Evolutionary conservation across 345 rosid genomes (phyloP).

Genomic region (Lagerstroemia speciosa): DNA sequence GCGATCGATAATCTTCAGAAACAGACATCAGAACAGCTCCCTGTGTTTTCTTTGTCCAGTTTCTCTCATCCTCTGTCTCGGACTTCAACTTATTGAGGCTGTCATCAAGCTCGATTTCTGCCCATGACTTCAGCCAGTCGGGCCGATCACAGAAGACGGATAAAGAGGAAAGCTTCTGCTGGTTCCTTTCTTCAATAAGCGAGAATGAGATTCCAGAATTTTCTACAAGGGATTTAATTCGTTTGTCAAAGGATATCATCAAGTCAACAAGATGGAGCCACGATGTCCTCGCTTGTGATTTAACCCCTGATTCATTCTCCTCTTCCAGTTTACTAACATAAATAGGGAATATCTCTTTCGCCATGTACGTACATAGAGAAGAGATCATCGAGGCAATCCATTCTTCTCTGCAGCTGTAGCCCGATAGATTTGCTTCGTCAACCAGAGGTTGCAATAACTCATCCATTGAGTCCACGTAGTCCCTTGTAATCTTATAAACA

Average conservation of each 20-base stretch:
- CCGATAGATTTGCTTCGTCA: constrained; percentile 76
- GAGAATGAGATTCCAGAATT: constrained; percentile 71
- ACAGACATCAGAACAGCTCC: constrained; percentile 42
- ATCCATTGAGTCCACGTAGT: constrained; percentile 83
- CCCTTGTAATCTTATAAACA: constrained; percentile 72
- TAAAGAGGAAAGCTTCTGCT: constrained; percentile 62
- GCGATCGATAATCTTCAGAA: constrained; percentile 58
- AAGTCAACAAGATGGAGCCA: constrained; percentile 89
- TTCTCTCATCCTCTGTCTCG: constrained; percentile 50
- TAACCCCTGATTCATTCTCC: constrained; percentile 28
- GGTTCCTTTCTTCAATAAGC: constrained; percentile 57
- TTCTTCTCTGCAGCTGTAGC: constrained; percentile 95
- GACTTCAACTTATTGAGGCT: constrained; percentile 48
- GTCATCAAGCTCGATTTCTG: constrained; percentile 68
- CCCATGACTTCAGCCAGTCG: constrained; percentile 93
- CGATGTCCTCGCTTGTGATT: constrained; percentile 51
- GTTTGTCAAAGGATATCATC: constrained; percentile 83
- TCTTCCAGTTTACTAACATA: constrained; percentile 55
- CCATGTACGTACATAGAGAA: constrained; percentile 60
- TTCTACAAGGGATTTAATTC: constrained; percentile 56
- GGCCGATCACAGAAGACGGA: constrained; percentile 83
- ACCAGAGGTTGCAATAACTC: constrained; percentile 89
- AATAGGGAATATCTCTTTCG: constrained; percentile 61
- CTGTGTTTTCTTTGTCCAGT: constrained; percentile 65
- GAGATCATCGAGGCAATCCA: constrained; percentile 95